Evolutionary conservation across 805 yeast species (phyloP), one percentile per base, ranked within the genome.

Genomic region (Zygosaccharomyces rouxii): DNA sequence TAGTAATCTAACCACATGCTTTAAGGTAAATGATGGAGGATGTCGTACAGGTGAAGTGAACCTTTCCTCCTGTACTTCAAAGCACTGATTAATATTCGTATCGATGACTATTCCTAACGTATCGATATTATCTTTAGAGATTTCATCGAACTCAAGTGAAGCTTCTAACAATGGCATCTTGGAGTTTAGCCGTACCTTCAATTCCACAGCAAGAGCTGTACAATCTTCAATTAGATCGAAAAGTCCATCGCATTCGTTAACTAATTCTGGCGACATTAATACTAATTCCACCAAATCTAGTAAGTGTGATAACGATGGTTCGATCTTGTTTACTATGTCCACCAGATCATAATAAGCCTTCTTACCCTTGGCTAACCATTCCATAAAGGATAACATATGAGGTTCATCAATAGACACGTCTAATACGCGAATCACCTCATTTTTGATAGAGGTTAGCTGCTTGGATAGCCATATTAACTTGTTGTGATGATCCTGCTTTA

Each of bases 131-230:
- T 63, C 60, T 22, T 58, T 56, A 31, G 64, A 67, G 19, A 78
- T 68, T 50, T 78, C 83, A 48, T 68, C 59, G 55, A 68, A 76
- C 50, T 76, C 79, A 11, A 68, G 59, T 1, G 74, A 64, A 3
- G 74, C 60, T 47, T 71, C 78, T 5, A 75, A 57, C 33, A 61
- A 57, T 21, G 59, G 50, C 55, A 71, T 71, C 42, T 67, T 60
- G 0, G 58, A 53, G 1, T 58, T 45, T 13, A 69, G 44, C 39
- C 58, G 47, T 13, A 54, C 55, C 56, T 63, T 73, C 29, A 42
- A 21, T 25, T 45, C 44, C 11, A 23, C 33, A 25, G 47, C 51
- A 23, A 48, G 14, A 35, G 44, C 40, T 50, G 68, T 70, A 42
- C 63, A 59, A 11, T 50, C 58, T 55, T 64, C 74, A 14, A 65